phyloP scores from a whole-genome alignment of 768 basidiomycete genomes.

The Pulveroboletus sp. region DNA sequence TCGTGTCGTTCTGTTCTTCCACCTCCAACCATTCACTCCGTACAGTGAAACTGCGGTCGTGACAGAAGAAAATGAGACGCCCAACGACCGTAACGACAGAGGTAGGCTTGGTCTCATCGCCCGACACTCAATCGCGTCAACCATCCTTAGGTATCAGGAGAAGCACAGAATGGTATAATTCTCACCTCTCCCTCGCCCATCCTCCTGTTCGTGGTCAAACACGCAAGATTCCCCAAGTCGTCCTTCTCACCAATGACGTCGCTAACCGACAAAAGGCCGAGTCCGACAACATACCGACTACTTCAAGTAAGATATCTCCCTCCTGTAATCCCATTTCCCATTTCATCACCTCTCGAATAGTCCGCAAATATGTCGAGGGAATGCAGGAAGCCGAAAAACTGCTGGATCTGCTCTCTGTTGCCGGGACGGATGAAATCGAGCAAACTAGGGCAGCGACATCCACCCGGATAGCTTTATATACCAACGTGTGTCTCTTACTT shows the following conservation, averaged over 20 bases:
- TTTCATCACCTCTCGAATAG: constrained; percentile 32
- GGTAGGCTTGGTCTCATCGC: constrained; percentile 37
- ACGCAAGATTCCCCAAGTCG: constrained; percentile 50
- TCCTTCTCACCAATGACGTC: constrained; percentile 87
- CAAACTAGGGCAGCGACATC: constrained; percentile 53
- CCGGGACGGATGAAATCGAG: constrained; percentile 58
- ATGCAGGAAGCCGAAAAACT: constrained; percentile 61
- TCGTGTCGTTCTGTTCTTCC: constrained; percentile 26
- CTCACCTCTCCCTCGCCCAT: constrained; percentile 56
- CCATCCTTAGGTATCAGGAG: constrained; percentile 73
- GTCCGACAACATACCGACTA: constrained; percentile 51
- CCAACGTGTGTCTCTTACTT: constrained; percentile 49
- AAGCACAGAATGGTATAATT: constrained; percentile 81
- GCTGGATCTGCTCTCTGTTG: constrained; percentile 75
- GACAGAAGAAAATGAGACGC: constrained; percentile 71
- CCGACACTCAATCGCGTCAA: background rate
- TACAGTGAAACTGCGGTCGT: constrained; percentile 75
- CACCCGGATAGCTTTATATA: constrained; percentile 60
- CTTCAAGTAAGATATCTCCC: constrained; percentile 51
- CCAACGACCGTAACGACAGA: constrained; percentile 94
- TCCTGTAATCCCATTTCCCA: background rate
- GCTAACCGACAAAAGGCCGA: constrained; percentile 77
- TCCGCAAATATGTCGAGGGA: constrained; percentile 77
- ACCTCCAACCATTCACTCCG: background rate
- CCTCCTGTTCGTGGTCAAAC: constrained; percentile 49